Conservation (phyloP, 2,329 filamentous ascomycete genomes). For the Curvularia hawaiiensis region DNA sequence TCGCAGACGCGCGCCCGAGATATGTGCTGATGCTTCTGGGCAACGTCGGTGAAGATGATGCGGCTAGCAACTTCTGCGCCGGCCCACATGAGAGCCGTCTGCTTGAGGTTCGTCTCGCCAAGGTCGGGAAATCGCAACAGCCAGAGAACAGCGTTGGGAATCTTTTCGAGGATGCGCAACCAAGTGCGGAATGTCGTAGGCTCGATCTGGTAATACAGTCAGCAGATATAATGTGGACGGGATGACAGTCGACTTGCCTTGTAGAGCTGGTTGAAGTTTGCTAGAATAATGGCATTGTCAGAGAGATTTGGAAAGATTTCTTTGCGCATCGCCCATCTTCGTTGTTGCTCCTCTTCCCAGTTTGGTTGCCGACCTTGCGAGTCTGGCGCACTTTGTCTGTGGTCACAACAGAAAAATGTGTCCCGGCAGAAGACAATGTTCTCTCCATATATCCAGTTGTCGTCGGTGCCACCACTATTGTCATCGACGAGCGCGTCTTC, state of each 20-base stretch:
- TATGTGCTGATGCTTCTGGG: conserved; percentile 93
- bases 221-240: conserved; percentile 2
- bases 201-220: conserved; percentile 72
- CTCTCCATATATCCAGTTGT: conserved; percentile 93
- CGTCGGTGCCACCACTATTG: conserved; percentile 70
- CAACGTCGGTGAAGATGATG: conserved; percentile 94
- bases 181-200: conserved; percentile 95
- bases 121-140: conserved; percentile 95
- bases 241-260: conserved; percentile 66
- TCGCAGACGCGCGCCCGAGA: conserved; percentile 89
- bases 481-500: conserved; percentile 68
- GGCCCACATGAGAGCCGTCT: conserved; percentile 83
- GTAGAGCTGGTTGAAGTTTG: conserved; percentile 98
- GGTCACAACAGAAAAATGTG: conserved; percentile 98
- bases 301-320: conserved; percentile 83
- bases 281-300: conserved; percentile 87
- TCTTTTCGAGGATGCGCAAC: conserved; percentile 84
- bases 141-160: conserved; percentile 92
- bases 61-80: conserved; percentile 82
- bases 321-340: conserved; percentile 91
- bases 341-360: conserved; percentile 83
- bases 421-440: conserved; percentile 94
- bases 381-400: conserved; percentile 85
- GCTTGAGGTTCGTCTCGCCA: conserved; percentile 82
- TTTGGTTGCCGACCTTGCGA: conserved; percentile 65